Base-by-base conservation (phyloP, 169 alveolate species). In the Plasmodium gallinaceum region DNA sequence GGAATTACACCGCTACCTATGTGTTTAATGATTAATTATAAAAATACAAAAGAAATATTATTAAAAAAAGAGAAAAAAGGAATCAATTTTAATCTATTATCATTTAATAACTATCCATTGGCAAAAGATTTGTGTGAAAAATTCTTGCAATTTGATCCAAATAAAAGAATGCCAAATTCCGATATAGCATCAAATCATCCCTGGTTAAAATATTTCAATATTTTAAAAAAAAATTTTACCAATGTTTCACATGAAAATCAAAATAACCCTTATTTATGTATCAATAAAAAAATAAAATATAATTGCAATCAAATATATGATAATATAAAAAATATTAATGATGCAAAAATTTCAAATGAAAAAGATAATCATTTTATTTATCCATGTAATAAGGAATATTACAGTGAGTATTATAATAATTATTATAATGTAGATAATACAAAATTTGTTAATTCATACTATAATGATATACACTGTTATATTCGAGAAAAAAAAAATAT, bases 1-100 rank as follows among this genome's bases (percentile, higher is more conserved):
- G 98, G 98, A 0, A 92, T 95, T 12, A 97, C 98, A 5, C 98
- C 98, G 22, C 90, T 96, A n/a, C 95, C 97, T 32, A 96, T 96
- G 96, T 96, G 96, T 60, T 71, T 90, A 54, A 96, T 96, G 97
- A 91, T 94, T 68, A 96, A 95, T 74, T 97, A 97, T 54, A 88
- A 93, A 43, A 91, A 95, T 32, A 95, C 97, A 18, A 88, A 94
- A 45, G 96, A 93, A 8, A 96, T 95, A 61, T 88, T 96, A 46
- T 86, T 93, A 9, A 93, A 93, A 45, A 95, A 93, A 75, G 96
- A 92, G 91, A 93, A 91, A 69, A 93, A 85, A 86, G 98, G 96
- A 9, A 92, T 96, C n/a, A 96, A 96, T 92, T 97, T 96, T 87
- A 95, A 95, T 92, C 92, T 93, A 24, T 94, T 96, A 14, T 97